Percentiles rank a stretch among this genome's conserved stretches.
Conservation (phyloP, 306 rosid genomes). For the Luffa aegyptiaca region DNA sequence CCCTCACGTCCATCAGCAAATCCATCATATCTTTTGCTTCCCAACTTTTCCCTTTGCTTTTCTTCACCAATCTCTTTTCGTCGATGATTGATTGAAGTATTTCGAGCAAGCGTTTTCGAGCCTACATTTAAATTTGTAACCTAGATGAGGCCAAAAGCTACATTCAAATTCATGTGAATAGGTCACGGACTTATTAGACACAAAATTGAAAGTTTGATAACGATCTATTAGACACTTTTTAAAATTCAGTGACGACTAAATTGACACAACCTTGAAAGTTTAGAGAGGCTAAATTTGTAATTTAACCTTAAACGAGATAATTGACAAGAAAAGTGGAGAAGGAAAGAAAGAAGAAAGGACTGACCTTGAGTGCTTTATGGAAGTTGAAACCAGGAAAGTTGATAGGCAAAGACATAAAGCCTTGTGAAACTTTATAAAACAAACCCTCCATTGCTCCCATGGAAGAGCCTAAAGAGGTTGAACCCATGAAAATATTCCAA, state of each 20-base stretch:
- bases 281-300: too few species aligned
- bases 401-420: background rate
- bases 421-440: background rate
- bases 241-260: too few species aligned
- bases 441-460: background rate
- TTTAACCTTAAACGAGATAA: too few species aligned
- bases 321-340: too few species aligned
- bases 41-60: background rate
- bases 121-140: background rate
- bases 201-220: too few species aligned
- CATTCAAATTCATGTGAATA: too few species aligned
- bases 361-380: slow-evolving; percentile 7
- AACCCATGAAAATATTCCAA: background rate
- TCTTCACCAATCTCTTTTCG: background rate
- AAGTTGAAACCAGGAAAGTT: slow-evolving; percentile 9
- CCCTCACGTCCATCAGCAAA: slow-evolving; percentile 9
- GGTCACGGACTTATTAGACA: too few species aligned
- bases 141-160: too few species aligned
- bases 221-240: too few species aligned
- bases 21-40: slow-evolving; percentile 12
- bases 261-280: too few species aligned
- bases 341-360: too few species aligned
- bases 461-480: background rate
- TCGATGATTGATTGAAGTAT: background rate
- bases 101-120: background rate